phyloP scores from a whole-genome alignment of 331 rosid genomes.

The Cucumis variabilis region DNA sequence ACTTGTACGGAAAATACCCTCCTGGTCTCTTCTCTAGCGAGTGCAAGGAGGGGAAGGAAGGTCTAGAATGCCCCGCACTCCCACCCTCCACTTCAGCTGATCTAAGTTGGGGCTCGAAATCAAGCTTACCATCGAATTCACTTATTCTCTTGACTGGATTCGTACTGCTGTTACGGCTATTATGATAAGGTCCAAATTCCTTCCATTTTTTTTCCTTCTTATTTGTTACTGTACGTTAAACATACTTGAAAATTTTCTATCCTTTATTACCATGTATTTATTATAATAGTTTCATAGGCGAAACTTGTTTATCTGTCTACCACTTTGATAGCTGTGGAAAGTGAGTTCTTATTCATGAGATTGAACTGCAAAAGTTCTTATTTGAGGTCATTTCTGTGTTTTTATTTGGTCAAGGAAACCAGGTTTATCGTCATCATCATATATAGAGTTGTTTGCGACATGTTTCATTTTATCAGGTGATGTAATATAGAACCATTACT shows the following conservation, averaged over 20 bases:
- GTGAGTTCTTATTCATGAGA: not conserved
- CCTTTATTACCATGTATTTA: not conserved
- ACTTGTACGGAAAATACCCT: slow-evolving; percentile 89
- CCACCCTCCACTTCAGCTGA: slow-evolving; percentile 56
- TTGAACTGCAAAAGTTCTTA: slow-evolving; percentile 10
- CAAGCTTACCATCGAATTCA: slow-evolving; percentile 43
- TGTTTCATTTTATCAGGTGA: not conserved
- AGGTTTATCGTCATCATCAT: not conserved
- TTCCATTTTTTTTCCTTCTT: not conserved
- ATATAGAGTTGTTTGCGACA: not conserved
- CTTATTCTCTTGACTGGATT: slow-evolving; percentile 49
- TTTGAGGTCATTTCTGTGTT: not conserved
- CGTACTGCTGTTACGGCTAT: slow-evolving; percentile 43
- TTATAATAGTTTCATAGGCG: not conserved
- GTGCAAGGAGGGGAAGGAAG: slow-evolving; percentile 71
- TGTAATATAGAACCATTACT: not conserved
- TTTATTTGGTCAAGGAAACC: not conserved
- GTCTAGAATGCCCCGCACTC: slow-evolving; percentile 74
- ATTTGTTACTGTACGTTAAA: not conserved
- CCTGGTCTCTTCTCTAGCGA: slow-evolving; percentile 89
- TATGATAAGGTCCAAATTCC: slow-evolving; percentile 30
- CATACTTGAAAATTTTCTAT: not conserved
- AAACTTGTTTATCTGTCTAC: slow-evolving; percentile 4
- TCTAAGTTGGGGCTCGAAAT: slow-evolving; percentile 21
- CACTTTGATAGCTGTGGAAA: not conserved